These are phyloP conservation scores for Viola pubescens DNA, from an alignment of 441 rosid species.

Conservation along the genomic window DNA sequence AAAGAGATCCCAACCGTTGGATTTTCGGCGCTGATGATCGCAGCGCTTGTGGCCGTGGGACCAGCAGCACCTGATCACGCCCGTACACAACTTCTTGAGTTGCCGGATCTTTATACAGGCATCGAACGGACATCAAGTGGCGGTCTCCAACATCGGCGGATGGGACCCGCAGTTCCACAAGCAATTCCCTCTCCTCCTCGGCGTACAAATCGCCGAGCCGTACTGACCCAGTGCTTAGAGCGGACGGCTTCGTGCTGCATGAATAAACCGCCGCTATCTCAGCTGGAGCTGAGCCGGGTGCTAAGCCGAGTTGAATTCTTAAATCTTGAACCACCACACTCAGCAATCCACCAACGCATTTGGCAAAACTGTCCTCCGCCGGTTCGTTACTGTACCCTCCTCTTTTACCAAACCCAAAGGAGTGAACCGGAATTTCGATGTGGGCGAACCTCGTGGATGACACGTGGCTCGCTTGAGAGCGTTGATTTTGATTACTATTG, in stretches of 20 bases:
- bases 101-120: constrained; percentile 56
- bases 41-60: constrained; percentile 47
- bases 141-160: constrained; percentile 35
- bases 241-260: constrained; percentile 39
- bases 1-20: constrained; percentile 55
- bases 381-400: constrained; percentile 41
- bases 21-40: constrained; percentile 40
- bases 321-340: constrained; percentile 60
- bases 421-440: constrained; percentile 73
- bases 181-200: constrained; percentile 61
- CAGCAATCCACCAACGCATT: constrained; percentile 40
- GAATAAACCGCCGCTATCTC: constrained; percentile 64
- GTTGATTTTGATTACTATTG: constrained; percentile 25
- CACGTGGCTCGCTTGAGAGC: constrained; percentile 30
- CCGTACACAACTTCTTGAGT: constrained; percentile 46
- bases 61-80: constrained; percentile 49
- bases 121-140: constrained; percentile 62
- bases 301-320: constrained; percentile 54
- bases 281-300: constrained; percentile 63
- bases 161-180: constrained; percentile 61
- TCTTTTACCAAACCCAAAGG: constrained; percentile 44
- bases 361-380: constrained; percentile 58
- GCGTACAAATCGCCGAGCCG: constrained; percentile 60
- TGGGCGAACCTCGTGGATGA: constrained; percentile 54
- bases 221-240: constrained; percentile 39